These are phyloP conservation scores for Glonium stellatum DNA, from an alignment of 495 filamentous ascomycete species.

Conservation along the genomic window DNA sequence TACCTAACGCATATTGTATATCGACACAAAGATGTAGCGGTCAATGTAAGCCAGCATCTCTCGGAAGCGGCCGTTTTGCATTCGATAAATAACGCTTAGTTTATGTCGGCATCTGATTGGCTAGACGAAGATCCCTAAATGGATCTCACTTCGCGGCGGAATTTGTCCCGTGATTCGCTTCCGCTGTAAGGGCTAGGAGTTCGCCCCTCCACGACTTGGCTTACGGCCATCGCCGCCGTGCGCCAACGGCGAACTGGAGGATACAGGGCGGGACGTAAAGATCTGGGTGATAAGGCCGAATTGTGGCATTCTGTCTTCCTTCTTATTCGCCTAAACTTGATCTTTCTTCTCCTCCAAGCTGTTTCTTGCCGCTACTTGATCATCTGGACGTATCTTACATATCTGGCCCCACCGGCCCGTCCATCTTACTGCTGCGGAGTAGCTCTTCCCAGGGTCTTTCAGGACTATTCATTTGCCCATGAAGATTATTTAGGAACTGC, in stretches of 20 bases:
- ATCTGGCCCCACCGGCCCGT: constrained; percentile 2
- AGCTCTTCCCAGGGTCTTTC: constrained; percentile 1
- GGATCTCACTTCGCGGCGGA: too few relatives aligned
- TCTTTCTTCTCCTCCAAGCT: neutral
- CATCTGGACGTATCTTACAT: constrained; percentile 1
- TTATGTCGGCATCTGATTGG: too few relatives aligned
- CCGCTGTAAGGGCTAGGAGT: constrained; percentile 9
- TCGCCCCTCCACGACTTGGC: constrained; percentile 16
- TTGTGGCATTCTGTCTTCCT: neutral
- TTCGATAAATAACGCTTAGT: neutral
- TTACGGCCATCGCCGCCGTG: constrained; percentile 19
- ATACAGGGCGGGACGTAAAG: neutral
- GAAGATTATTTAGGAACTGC: neutral
- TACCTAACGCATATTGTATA: too few relatives aligned
- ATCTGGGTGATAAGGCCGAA: constrained; percentile 14
- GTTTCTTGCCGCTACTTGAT: neutral
- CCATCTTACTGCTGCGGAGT: neutral
- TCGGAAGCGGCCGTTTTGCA: neutral
- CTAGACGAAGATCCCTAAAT: too few relatives aligned
- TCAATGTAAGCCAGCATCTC: neutral
- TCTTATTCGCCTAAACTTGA: constrained; percentile 9
- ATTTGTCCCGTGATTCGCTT: neutral
- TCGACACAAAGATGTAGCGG: too few relatives aligned
- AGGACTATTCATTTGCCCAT: neutral
- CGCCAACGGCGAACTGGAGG: neutral